Conservation (phyloP, 352 stramenopile genomes). For the Globisporangium apiculatum region DNA sequence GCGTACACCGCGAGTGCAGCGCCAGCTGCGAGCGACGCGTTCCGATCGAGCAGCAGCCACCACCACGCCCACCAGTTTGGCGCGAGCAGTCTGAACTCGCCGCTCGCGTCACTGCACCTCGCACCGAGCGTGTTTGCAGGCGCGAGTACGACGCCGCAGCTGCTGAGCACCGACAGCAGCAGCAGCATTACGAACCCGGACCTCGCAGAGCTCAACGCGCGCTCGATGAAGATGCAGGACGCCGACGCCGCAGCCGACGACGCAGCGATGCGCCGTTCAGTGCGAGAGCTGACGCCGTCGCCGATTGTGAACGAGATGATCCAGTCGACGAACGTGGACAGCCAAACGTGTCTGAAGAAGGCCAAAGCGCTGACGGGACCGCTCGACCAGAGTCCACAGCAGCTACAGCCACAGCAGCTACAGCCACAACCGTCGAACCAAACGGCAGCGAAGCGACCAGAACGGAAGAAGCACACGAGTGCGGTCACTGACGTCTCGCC, state of each 20-base stretch:
- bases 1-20: constrained; percentile 2
- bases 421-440: neutral
- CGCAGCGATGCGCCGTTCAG: neutral
- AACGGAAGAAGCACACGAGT: constrained; percentile 8
- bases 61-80: constrained; percentile 15
- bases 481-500: neutral
- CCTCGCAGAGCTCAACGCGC: constrained; percentile 61
- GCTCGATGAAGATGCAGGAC: constrained; percentile 49
- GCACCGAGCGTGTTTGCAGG: constrained; percentile 17
- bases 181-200: constrained; percentile 31
- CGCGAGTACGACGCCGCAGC: constrained; percentile 1
- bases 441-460: constrained; percentile 14
- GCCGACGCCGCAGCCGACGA: constrained; percentile 4
- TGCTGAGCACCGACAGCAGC: constrained; percentile 4
- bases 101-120: constrained; percentile 21
- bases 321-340: constrained; percentile 14
- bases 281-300: neutral
- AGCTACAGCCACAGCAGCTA: too few relatives aligned
- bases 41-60: constrained; percentile 6
- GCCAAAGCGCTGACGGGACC: too few relatives aligned
- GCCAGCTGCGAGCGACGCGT: constrained; percentile 7
- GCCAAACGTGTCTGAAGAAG: too few relatives aligned
- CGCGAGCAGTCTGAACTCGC: constrained; percentile 18
- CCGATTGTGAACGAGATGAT: neutral
- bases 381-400: constrained; percentile 12